These are phyloP conservation scores for Mycena citricolor DNA, from an alignment of 1,284 basidiomycete species.

Conservation along the genomic window DNA sequence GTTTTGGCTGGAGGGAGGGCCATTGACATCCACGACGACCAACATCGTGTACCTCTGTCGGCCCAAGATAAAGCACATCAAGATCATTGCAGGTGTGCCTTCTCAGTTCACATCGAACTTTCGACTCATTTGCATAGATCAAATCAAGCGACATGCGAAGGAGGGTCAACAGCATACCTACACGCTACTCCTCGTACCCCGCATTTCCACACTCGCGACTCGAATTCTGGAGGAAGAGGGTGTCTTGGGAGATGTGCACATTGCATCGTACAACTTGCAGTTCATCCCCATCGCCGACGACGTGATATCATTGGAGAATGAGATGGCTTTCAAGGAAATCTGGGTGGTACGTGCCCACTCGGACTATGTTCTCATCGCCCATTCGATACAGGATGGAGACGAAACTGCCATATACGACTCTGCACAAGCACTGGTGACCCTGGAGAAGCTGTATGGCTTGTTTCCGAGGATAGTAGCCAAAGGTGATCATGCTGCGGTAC, in stretches of 20 bases:
- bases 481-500: conserved; percentile 85
- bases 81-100: conserved; percentile 82
- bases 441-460: conserved; percentile 86
- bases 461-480: conserved; percentile 95
- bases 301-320: conserved; percentile 84
- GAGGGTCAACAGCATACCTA: conserved; percentile 78
- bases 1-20: conserved; percentile 96
- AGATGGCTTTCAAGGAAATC: conserved; percentile 80
- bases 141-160: conserved; percentile 76
- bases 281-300: conserved; percentile 93
- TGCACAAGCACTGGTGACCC: conserved; percentile 80
- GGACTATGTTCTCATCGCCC: conserved; percentile 9
- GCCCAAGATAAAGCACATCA: conserved; percentile 83
- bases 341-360: conserved; percentile 72
- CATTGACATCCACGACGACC: conserved; percentile 79
- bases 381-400: conserved; percentile 77
- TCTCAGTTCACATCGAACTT: conserved; percentile 18
- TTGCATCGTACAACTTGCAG: conserved; percentile 87
- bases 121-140: conserved; percentile 53
- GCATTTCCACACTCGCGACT: conserved; percentile 82
- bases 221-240: conserved; percentile 89
- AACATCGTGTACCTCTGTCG: conserved; percentile 95
- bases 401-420: conserved; percentile 89
- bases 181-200: conserved; percentile 88
- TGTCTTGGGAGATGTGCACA: conserved; percentile 84